phyloP scores from a whole-genome alignment of 805 yeast genomes.

The Pichia nakasei region DNA sequence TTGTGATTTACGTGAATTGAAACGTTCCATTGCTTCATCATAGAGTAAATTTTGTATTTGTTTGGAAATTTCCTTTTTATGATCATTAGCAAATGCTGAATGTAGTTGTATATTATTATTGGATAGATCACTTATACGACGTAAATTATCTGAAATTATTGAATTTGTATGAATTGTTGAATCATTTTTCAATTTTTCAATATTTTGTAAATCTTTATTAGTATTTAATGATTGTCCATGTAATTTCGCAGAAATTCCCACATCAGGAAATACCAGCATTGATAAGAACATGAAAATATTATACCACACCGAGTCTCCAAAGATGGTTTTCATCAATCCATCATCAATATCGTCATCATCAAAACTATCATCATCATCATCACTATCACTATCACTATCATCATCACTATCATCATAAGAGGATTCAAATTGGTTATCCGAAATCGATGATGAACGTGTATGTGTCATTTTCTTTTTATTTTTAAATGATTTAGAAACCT shows the following conservation, averaged over 20 bases:
- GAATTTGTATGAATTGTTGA: background rate
- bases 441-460: no score
- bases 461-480: background rate
- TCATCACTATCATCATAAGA: background rate
- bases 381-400: background rate
- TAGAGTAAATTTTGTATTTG: constrained; percentile 36
- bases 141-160: background rate
- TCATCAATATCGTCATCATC: background rate
- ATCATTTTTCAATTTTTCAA: constrained; percentile 16
- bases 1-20: constrained; percentile 52
- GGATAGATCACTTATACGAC: background rate
- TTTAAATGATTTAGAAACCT: constrained; percentile 23
- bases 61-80: constrained; percentile 17
- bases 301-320: constrained; percentile 26
- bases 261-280: constrained; percentile 26
- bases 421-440: no score
- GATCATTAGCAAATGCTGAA: constrained; percentile 4
- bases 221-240: constrained; percentile 23
- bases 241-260: constrained; percentile 22
- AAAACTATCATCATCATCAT: constrained; percentile 1
- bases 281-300: constrained; percentile 19
- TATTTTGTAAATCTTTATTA: constrained; percentile 20
- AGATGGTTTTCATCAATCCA: constrained; percentile 5
- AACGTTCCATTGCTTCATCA: constrained; percentile 48
- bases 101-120: background rate